Conservation (phyloP, 192 early-diverging fungal species). For the Cetraspora pellucida region DNA sequence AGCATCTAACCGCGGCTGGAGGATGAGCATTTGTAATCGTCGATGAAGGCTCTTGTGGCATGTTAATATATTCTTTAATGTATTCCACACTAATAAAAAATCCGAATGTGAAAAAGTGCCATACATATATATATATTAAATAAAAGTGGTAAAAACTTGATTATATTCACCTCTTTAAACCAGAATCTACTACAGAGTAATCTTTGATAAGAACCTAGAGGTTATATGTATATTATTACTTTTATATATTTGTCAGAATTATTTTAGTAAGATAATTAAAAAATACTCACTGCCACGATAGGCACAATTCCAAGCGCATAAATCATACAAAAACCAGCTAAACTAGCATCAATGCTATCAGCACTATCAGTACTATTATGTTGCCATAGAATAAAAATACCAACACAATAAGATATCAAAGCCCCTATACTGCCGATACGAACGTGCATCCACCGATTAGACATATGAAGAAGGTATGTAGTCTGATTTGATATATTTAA, state of each 20-base stretch:
- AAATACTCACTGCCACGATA: slow-evolving; percentile 43
- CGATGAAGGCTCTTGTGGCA: slow-evolving; percentile 77
- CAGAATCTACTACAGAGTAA: slow-evolving; percentile 23
- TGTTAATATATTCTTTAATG: slow-evolving; percentile 74
- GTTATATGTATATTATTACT: no score
- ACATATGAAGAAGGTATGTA: slow-evolving; percentile 77
- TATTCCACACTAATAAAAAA: slow-evolving; percentile 69
- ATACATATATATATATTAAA: slow-evolving; percentile 3
- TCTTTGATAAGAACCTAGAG: slow-evolving; percentile 32
- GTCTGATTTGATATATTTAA: slow-evolving; percentile 76
- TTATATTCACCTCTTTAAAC: slow-evolving; percentile 14
- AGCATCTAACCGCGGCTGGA: slow-evolving; percentile 49
- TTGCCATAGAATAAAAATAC: slow-evolving; percentile 62
- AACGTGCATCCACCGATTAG: slow-evolving; percentile 88
- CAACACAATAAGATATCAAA: slow-evolving; percentile 66
- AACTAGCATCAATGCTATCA: slow-evolving; percentile 68
- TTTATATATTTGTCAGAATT: no score
- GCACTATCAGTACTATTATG: slow-evolving; percentile 57
- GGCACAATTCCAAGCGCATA: slow-evolving; percentile 75
- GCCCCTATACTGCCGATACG: slow-evolving; percentile 75
- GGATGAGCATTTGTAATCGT: slow-evolving; percentile 48
- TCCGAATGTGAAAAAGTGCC: background rate
- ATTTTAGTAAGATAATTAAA: no score
- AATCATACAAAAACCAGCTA: slow-evolving; percentile 83
- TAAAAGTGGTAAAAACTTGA: background rate